Evolutionary conservation across 2,329 filamentous ascomycete species (phyloP).

Genomic region (Emmonsiellopsis sp.): DNA sequence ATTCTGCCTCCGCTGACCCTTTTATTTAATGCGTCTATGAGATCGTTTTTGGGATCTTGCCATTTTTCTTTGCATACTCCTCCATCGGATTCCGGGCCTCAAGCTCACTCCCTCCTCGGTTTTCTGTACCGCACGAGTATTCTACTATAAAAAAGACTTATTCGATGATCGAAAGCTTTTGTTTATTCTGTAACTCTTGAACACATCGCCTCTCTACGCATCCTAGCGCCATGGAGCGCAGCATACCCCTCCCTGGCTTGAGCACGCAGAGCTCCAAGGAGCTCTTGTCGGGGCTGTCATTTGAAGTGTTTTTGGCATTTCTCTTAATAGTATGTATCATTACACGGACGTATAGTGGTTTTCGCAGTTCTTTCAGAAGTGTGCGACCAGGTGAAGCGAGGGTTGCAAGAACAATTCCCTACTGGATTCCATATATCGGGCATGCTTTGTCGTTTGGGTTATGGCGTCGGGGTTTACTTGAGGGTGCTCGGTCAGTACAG

Average conservation of each 20-base stretch:
- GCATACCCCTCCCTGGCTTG: conserved; percentile 3
- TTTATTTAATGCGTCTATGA: background rate
- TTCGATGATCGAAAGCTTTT: too few species aligned
- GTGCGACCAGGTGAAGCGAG: conserved; percentile 17
- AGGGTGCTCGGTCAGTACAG: conserved; percentile 30
- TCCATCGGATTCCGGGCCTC: too few species aligned
- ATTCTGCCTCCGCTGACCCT: background rate
- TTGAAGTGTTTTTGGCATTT: conserved; percentile 20
- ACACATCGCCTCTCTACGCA: background rate
- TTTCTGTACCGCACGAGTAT: background rate
- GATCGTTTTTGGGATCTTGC: background rate
- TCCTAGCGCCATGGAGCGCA: conserved; percentile 19
- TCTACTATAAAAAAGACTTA: too few species aligned
- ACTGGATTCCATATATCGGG: conserved; percentile 52
- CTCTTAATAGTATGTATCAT: conserved; percentile 26
- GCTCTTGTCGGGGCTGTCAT: conserved; percentile 7
- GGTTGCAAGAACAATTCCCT: conserved; percentile 43
- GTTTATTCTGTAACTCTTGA: background rate
- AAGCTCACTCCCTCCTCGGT: background rate
- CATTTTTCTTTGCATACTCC: background rate
- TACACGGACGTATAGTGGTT: conserved; percentile 30
- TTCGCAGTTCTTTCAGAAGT: conserved; percentile 21
- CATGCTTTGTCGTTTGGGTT: conserved; percentile 44
- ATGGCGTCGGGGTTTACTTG: conserved; percentile 37
- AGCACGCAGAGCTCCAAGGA: background rate